These are phyloP conservation scores for Hirsutella minnesotensis DNA, from an alignment of 2,329 filamentous ascomycete species.

Conservation along the genomic window DNA sequence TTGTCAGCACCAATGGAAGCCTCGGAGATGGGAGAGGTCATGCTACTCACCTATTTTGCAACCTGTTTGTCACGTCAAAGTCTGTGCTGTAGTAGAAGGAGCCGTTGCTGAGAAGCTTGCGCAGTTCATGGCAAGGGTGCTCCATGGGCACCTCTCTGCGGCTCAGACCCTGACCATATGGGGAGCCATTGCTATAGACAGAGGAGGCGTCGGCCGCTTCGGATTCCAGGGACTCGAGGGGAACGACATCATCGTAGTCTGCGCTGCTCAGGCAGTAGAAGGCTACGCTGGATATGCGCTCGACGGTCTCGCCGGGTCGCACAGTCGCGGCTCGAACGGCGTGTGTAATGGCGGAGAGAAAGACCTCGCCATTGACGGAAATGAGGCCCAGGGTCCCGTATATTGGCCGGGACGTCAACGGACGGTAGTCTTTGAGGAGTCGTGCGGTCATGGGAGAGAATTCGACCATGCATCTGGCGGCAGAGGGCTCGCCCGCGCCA, in stretches of 20 bases:
- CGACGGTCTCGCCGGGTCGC: constrained; percentile 77
- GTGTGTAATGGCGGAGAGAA: constrained; percentile 78
- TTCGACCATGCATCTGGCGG: constrained; percentile 74
- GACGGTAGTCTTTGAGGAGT: constrained; percentile 65
- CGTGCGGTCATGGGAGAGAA: constrained; percentile 55
- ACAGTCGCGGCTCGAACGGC: constrained; percentile 70
- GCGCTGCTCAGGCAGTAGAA: constrained; percentile 87
- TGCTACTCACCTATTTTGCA: constrained; percentile 78
- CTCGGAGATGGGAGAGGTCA: background rate
- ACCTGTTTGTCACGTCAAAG: constrained; percentile 86
- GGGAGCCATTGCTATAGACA: constrained; percentile 30
- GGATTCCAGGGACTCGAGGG: constrained; percentile 38
- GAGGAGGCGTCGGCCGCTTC: constrained; percentile 36
- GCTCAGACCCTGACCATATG: constrained; percentile 34
- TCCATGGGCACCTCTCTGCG: constrained; percentile 62
- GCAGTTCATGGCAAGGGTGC: constrained; percentile 81
- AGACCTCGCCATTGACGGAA: constrained; percentile 72
- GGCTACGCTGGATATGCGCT: constrained; percentile 75
- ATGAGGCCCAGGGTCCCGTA: constrained; percentile 84
- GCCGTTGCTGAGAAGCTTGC: constrained; percentile 84
- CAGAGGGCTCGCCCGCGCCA: constrained; percentile 27
- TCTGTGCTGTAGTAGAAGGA: constrained; percentile 99
- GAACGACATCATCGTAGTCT: constrained; percentile 69
- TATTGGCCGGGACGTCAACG: constrained; percentile 60
- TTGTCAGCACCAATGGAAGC: constrained; percentile 8